These are phyloP conservation scores for Colletotrichum liriopes DNA, from an alignment of 2,329 filamentous ascomycete species.

Conservation along the genomic window DNA sequence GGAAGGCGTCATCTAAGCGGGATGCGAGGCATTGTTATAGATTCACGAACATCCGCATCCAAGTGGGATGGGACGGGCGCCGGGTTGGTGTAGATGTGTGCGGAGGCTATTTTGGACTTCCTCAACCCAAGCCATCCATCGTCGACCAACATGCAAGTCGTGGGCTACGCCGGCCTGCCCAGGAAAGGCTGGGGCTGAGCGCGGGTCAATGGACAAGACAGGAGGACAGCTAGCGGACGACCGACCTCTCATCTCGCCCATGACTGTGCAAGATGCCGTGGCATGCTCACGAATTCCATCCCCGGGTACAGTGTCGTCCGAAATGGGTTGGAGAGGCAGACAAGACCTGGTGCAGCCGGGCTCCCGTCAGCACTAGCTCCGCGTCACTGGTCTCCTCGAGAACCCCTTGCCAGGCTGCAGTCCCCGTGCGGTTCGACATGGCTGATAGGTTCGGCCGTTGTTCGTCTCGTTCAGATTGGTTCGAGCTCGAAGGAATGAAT, in stretches of 20 bases:
- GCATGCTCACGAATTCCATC: not conserved
- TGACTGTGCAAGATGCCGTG: constrained; percentile 1
- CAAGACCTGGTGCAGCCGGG: not conserved
- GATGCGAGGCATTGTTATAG: constrained; percentile 30
- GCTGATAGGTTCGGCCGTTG: constrained; percentile 11
- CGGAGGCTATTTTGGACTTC: constrained; percentile 28
- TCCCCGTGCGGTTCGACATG: too few relatives aligned
- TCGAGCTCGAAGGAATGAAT: not conserved
- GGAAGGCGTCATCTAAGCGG: not conserved
- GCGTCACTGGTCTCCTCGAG: constrained; percentile 7
- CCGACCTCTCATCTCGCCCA: constrained; percentile 4
- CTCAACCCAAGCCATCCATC: constrained; percentile 26
- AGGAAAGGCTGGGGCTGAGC: constrained; percentile 12
- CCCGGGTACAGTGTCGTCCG: constrained; percentile 28
- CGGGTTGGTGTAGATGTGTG: not conserved
- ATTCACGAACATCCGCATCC: constrained; percentile 1
- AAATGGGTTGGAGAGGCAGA: constrained; percentile 9
- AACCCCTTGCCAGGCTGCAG: not conserved
- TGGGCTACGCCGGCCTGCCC: not conserved
- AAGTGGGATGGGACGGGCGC: not conserved
- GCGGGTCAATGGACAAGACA: not conserved
- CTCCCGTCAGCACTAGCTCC: constrained; percentile 27
- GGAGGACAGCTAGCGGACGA: not conserved
- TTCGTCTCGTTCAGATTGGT: constrained; percentile 8
- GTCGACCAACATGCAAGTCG: constrained; percentile 11